A percentile compares a stretch with the other conserved stretches of the same genome.
These are phyloP conservation scores for Boletus reticuloceps DNA, from an alignment of 768 basidiomycete genomes.

Conservation along the genomic window DNA sequence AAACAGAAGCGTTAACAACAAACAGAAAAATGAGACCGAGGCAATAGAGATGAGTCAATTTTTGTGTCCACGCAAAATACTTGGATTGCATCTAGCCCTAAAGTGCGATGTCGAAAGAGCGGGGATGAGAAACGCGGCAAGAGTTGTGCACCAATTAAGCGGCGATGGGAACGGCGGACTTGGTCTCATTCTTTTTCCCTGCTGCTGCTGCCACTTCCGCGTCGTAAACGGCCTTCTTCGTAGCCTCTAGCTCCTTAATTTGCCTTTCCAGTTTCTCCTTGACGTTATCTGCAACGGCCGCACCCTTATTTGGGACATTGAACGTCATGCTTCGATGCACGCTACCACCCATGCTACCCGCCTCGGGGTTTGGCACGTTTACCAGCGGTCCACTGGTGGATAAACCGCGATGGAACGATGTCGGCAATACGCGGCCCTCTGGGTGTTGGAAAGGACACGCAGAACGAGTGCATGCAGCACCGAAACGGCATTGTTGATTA, in stretches of 20 bases:
- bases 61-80: constrained; percentile 15
- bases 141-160: constrained; percentile 20
- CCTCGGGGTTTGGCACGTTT: constrained; percentile 57
- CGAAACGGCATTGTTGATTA: constrained; percentile 73
- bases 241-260: constrained; percentile 66
- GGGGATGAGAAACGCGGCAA: not conserved
- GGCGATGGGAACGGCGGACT: constrained; percentile 43
- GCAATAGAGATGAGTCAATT: constrained; percentile 9
- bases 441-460: constrained; percentile 93
- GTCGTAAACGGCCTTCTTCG: constrained; percentile 64
- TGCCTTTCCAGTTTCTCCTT: constrained; percentile 50
- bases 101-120: not conserved
- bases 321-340: constrained; percentile 72
- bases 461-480: constrained; percentile 79
- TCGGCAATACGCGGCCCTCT: constrained; percentile 75
- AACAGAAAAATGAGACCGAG: constrained; percentile 14
- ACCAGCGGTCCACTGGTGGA: constrained; percentile 59
- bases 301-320: constrained; percentile 39
- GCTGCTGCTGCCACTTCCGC: constrained; percentile 54
- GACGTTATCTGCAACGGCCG: constrained; percentile 30
- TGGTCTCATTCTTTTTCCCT: constrained; percentile 57
- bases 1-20: constrained; percentile 19
- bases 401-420: constrained; percentile 78
- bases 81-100: constrained; percentile 12
- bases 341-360: constrained; percentile 67